phyloP scores from a whole-genome alignment of 2,329 filamentous ascomycete genomes.

The Hymenoscyphus fraxineus region DNA sequence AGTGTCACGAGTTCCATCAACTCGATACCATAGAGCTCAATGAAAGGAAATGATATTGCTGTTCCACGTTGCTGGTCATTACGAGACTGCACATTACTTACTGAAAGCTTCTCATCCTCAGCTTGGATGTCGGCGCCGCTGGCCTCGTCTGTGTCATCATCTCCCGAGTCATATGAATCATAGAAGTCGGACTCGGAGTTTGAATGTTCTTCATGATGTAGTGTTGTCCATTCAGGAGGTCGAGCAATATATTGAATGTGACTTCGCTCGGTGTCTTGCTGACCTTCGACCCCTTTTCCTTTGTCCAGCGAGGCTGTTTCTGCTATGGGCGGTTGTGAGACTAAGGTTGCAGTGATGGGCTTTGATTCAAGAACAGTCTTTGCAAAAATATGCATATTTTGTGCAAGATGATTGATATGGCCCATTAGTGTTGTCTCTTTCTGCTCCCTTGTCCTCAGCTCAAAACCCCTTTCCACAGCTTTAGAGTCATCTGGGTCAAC shows the following conservation, averaged over 20 bases:
- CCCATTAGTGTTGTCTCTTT: constrained; percentile 62
- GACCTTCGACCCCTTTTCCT: constrained; percentile 25
- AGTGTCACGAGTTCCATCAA: constrained; percentile 66
- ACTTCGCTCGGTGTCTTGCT: constrained; percentile 44
- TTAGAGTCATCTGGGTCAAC: constrained; percentile 57
- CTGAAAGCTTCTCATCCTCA: constrained; percentile 35
- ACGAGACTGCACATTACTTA: constrained; percentile 7
- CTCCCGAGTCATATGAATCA: constrained; percentile 44
- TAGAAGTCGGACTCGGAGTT: constrained; percentile 44
- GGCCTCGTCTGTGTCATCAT: constrained; percentile 34
- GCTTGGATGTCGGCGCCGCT: constrained; percentile 38
- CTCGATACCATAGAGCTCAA: constrained; percentile 76
- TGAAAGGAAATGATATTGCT: constrained; percentile 72
- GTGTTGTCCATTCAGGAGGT: constrained; percentile 67
- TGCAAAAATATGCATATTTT: constrained; percentile 66
- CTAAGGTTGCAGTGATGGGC: constrained; percentile 12
- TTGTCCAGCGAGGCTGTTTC: constrained; percentile 9
- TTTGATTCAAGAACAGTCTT: constrained; percentile 44
- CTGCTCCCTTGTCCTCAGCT: constrained; percentile 52
- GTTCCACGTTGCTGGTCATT: constrained; percentile 59
- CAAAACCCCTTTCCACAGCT: constrained; percentile 62
- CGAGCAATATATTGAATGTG: constrained; percentile 71
- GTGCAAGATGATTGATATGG: constrained; percentile 69
- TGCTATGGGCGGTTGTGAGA: neutral
- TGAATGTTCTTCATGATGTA: constrained; percentile 43